A percentile compares a stretch with the other conserved stretches of the same genome.
Conservation (phyloP, 371 early-diverging fungal species). For the Blyttiomyces sp. region DNA sequence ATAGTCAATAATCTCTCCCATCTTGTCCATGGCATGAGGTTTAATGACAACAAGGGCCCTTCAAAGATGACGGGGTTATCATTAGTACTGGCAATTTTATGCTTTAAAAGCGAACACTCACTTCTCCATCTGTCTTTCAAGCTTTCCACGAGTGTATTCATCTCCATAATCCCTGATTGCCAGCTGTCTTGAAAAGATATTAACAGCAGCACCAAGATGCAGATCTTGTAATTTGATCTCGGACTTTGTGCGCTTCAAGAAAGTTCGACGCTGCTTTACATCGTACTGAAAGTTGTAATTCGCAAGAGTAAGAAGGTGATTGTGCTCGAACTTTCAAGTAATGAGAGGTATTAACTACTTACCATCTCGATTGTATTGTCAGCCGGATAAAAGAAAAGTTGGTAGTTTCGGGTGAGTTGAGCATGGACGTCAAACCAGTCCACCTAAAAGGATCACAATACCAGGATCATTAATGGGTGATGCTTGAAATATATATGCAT, state of each 20-base stretch:
- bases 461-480: neutral
- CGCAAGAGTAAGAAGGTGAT: neutral
- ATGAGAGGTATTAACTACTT: too few relatives aligned
- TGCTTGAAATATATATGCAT: too few relatives aligned
- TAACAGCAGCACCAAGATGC: constrained; percentile 45
- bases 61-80: neutral
- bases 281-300: constrained; percentile 42
- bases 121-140: constrained; percentile 38
- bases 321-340: neutral
- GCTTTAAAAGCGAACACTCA: neutral
- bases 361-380: constrained; percentile 54
- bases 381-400: constrained; percentile 45
- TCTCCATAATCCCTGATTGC: constrained; percentile 44
- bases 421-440: constrained; percentile 53
- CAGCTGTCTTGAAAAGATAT: constrained; percentile 43
- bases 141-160: constrained; percentile 33
- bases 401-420: constrained; percentile 42
- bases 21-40: constrained; percentile 23
- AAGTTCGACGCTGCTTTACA: constrained; percentile 45
- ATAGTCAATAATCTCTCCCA: constrained; percentile 35
- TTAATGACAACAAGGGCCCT: constrained; percentile 41
- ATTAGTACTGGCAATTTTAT: neutral
- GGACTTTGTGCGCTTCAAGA: constrained; percentile 43
- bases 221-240: constrained; percentile 35
- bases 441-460: too few relatives aligned